Evolutionary conservation across 2,329 filamentous ascomycete species (phyloP), one percentile per base, ranked within the genome.

Genomic region (Aspergillus melleus): DNA sequence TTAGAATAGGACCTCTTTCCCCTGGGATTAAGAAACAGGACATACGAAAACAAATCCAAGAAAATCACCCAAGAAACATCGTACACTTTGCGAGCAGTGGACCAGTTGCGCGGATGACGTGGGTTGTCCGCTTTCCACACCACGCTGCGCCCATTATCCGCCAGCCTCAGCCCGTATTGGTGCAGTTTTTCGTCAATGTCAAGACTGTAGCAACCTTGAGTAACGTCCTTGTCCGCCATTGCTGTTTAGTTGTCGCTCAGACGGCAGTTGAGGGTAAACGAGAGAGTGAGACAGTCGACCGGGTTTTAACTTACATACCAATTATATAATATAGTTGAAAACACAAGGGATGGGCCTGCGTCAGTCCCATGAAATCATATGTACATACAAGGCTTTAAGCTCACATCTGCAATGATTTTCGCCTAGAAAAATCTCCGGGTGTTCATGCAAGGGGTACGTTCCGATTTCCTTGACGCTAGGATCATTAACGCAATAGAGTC

Each of bases 101-200:
- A 42, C 68, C 68, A 70, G 52, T 69, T 69, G 26, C 68, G 58
- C 3, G 68, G 68, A 52, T 70, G 68, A 42, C 36, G 36, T n/a
- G 36, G 36, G 16, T 42, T 42, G 36, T 42, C 36, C 14, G 36
- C n/a, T 42, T 42, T 42, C 36, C 36, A 42, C 6, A 42, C 16
- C 36, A 42, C 36, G 16, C 36, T 42, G 16, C 36, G 36, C 8
- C 36, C 36, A 42, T 42, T 42, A 2, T 42, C 36, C 5, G 36
- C 36, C 16, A 42, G 36, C 36, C 14, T 42, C 36, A 42, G 14
- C 2, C 36, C 36, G 16, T 42, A 42, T 14, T 42, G 36, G 16
- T 42, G 14, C 14, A 42, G 36, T 14, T 16, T n/a, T 14, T 42
- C 36, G 36, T 42, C 36, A 42, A 42, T n/a, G 1, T 36, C 32